Conservation (phyloP, 2,329 filamentous ascomycete genomes). For the Penicillium corylophilum region DNA sequence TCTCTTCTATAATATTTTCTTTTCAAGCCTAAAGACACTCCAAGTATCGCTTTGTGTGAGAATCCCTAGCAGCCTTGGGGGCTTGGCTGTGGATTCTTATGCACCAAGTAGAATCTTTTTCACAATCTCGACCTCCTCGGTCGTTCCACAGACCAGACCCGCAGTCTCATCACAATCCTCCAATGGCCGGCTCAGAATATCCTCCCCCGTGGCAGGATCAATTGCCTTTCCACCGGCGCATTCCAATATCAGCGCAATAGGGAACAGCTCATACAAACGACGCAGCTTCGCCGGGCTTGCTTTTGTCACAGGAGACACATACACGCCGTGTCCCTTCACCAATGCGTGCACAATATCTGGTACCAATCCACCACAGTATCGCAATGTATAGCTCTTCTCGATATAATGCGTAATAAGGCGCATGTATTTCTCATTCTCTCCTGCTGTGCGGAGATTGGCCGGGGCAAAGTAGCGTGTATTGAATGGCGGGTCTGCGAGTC, state of each 20-base stretch:
- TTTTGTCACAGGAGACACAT: neutral
- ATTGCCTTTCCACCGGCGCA: neutral
- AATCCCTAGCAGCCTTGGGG: no score
- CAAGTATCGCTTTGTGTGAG: no score
- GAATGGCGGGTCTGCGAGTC: neutral
- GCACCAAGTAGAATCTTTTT: neutral
- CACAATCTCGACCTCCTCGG: neutral
- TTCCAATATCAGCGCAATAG: neutral
- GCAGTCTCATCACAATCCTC: neutral
- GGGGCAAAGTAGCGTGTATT: neutral
- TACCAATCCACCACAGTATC: neutral
- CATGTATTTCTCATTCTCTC: neutral
- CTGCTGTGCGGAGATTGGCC: neutral
- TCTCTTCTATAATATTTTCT: no score
- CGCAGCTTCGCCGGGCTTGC: neutral
- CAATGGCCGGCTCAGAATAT: neutral
- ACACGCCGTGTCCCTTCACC: neutral
- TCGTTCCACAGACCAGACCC: neutral
- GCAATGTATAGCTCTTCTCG: neutral
- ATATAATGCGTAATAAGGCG: neutral
- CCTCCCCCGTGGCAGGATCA: neutral
- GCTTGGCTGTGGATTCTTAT: neutral
- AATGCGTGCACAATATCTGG: neutral
- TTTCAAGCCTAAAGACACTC: no score
- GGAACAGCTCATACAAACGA: neutral